Base-by-base conservation (phyloP, 768 basidiomycete species). In the Mycena vitilis region DNA sequence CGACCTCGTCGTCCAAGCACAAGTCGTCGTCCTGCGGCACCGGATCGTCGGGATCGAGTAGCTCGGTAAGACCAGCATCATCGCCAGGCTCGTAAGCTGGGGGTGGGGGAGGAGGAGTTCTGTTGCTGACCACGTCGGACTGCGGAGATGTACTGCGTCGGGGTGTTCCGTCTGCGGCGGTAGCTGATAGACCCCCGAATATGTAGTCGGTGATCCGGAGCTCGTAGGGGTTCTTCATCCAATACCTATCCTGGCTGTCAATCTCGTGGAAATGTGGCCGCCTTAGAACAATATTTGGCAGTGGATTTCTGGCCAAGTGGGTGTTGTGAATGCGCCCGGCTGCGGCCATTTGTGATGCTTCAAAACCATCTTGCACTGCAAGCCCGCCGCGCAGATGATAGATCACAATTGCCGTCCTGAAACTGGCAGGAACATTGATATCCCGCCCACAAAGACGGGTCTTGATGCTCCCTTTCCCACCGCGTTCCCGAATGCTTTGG, bases 221-320 rank as follows among this genome's bases (percentile, higher is more conserved):
- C 11, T 53, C 34, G 52, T 53, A 53, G 5, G 52, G 52, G 52
- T 53, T 36, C 5, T 16, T 53, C 52, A 53, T 16, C 52, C 52
- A 53, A 34, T 36, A 53, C 30, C 52, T 34, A 20, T 53, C 52
- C 30, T 53, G 34, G 30, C 36, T 34, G 16, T 36, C 8, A 4
- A 53, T 20, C 5, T 16, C 15, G 15, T 36, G 18, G 18, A 53
- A 53, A 15, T 34, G 34, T 6, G 52, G 30, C 8, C 52, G 52
- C 16, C 13, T 30, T 5, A 53, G 34, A 53, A 15, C 7, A 15
- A 53, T 36, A 18, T 0, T 10, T 2, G 34, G 52, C 12, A 53
- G 5, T 36, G 52, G 52, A 53, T 53, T 53, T 15, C 18, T 34
- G 10, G 36, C 7, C 2, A 53, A 53, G 8, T 34, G 30, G 16